Base-by-base conservation (phyloP, 495 filamentous ascomycete species). In the Xeromyces bisporus region DNA sequence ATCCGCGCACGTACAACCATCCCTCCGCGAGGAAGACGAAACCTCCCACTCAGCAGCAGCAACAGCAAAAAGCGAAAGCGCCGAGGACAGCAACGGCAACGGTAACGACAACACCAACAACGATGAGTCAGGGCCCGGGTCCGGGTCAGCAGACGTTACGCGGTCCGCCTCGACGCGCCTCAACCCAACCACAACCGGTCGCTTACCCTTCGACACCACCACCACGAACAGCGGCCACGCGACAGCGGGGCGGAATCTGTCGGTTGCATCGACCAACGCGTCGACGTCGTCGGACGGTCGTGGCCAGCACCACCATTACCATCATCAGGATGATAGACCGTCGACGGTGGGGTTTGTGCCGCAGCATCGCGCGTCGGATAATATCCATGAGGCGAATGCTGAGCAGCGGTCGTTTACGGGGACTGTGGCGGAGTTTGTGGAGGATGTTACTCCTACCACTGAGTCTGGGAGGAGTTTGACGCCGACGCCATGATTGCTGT, bases 281-380 rank as follows among this genome's bases (percentile, higher is more conserved):
- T 64, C 59, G 6, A 43, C 69, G 2, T 57, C 62, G 0, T 72
- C 62, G 0, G 71, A 55, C 24, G 48, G 33, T 33, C 32, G 27
- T 31, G 34, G 38, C 46, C 45, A 31, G 25, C 58, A 41, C 38
- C n/a, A n/a, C n/a, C n/a, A n/a, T n/a, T n/a, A n/a, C n/a, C n/a
- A n/a, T n/a, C n/a, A n/a, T n/a, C n/a, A n/a, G n/a, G 43, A 60
- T 7, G 77, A 79, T 23, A 64, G 69, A 18, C 71, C 75, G 2
- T 67, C 75, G 2, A 80, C 66, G 42, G 62, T 75, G 42, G 80
- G 81, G 1, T 75, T 73, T 40, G 81, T 87, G n/a, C 60, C 77
- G 21, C 75, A 81, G 17, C 73, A 80, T 37, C 59, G 67, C 20
- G 64, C 68, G 0, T 55, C 53, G 21, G 70, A 73, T 29, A 65